Percentiles rank a stretch among this genome's conserved stretches.
Conservation (phyloP, 768 basidiomycete genomes). For the Xerocomellus amylosporus region DNA sequence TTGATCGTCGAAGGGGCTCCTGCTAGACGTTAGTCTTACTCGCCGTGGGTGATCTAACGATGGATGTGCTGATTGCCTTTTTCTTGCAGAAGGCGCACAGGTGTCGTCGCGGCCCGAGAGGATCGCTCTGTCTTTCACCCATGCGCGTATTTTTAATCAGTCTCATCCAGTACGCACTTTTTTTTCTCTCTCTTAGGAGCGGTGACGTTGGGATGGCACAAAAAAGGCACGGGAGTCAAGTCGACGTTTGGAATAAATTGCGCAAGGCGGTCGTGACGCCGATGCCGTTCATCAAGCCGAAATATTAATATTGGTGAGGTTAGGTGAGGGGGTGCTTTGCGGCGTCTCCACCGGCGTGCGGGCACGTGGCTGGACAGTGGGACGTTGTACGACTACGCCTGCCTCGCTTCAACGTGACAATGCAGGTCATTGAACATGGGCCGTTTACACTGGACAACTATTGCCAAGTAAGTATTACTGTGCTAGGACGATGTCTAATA, state of each 20-base stretch:
- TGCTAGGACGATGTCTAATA: not conserved
- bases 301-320: constrained; percentile 82
- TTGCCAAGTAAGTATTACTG: not conserved
- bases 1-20: constrained; percentile 81
- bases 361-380: not conserved
- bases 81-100: constrained; percentile 68
- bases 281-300: constrained; percentile 87
- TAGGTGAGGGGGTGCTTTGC: constrained; percentile 8
- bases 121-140: constrained; percentile 64
- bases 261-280: too few relatives aligned
- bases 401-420: not conserved
- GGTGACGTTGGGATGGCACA: constrained; percentile 73
- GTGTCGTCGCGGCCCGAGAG: too few relatives aligned
- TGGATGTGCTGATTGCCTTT: not conserved
- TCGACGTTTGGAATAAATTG: constrained; percentile 78
- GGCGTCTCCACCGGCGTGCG: not conserved
- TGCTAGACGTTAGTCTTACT: constrained; percentile 61
- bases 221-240: constrained; percentile 82
- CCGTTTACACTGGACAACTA: not conserved
- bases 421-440: not conserved
- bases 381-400: not conserved
- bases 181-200: constrained; percentile 39
- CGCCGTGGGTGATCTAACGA: not conserved
- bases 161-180: too few relatives aligned
- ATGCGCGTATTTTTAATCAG: too few relatives aligned